A percentile compares a stretch with the other conserved stretches of the same genome.
phyloP scores from a whole-genome alignment of 768 basidiomycete species.

The Daedalea quercina region DNA sequence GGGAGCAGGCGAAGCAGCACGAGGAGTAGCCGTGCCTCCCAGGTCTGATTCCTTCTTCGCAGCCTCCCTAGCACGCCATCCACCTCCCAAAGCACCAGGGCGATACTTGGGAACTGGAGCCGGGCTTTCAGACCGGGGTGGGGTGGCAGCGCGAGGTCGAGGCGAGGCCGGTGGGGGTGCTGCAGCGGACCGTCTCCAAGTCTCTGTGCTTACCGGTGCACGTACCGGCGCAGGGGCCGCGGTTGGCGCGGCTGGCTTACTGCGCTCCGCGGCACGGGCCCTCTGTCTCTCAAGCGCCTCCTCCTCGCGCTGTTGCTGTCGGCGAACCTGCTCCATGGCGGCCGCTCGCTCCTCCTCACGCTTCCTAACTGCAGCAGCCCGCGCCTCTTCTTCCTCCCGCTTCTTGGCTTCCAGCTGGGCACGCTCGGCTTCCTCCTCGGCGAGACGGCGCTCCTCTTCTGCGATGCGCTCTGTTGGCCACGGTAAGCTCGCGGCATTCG shows the following conservation, averaged over 20 bases:
- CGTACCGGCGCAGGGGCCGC: background rate
- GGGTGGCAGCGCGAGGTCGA: constrained; percentile 21
- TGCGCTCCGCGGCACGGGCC: constrained; percentile 31
- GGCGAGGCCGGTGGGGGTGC: constrained; percentile 16
- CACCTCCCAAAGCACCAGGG: constrained; percentile 35
- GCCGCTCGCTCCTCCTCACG: constrained; percentile 48
- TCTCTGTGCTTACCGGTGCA: constrained; percentile 10
- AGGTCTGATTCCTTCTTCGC: constrained; percentile 33
- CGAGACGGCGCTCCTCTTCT: constrained; percentile 42
- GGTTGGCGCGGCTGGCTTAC: constrained; percentile 12
- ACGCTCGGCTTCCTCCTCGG: constrained; percentile 34
- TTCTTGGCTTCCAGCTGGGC: constrained; percentile 48
- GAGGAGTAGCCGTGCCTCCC: constrained; percentile 22
- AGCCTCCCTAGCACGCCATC: constrained; percentile 56
- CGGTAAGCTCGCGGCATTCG: background rate
- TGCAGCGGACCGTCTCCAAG: constrained; percentile 15
- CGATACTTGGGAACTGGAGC: constrained; percentile 33
- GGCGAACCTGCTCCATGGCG: constrained; percentile 46
- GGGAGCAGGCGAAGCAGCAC: constrained; percentile 32
- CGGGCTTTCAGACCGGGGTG: constrained; percentile 48
- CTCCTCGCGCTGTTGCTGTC: constrained; percentile 60
- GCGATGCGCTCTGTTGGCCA: constrained; percentile 39
- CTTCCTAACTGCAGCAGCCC: constrained; percentile 40
- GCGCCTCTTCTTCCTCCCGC: constrained; percentile 57
- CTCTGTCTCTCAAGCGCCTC: constrained; percentile 43